phyloP scores from a whole-genome alignment of 352 stramenopile species.

The Plasmopara halstedii region DNA sequence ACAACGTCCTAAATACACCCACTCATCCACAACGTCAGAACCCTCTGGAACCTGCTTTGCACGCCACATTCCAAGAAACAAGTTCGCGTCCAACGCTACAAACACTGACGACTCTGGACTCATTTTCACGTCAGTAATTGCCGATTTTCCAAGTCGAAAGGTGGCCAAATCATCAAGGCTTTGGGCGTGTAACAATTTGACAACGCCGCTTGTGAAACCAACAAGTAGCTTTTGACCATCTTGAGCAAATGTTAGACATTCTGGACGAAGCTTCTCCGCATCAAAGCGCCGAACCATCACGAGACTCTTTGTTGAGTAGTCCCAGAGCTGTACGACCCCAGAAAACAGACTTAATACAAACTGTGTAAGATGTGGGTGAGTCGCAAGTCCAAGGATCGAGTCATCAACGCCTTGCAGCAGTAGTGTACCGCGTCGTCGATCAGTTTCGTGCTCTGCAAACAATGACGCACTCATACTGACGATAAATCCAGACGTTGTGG shows the following conservation, averaged over 20 bases:
- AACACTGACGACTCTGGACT: conserved; percentile 67
- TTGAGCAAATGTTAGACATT: conserved; percentile 75
- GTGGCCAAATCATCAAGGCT: conserved; percentile 67
- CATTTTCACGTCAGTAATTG: conserved; percentile 75
- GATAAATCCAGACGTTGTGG: conserved; percentile 80
- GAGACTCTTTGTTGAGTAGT: conserved; percentile 78
- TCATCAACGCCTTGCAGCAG: conserved; percentile 89
- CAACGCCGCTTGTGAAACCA: conserved; percentile 77
- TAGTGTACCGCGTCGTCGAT: conserved; percentile 81
- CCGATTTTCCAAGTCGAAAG: conserved; percentile 58
- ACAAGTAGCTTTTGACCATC: conserved; percentile 76
- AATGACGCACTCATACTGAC: conserved; percentile 68
- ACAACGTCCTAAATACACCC: conserved; percentile 81
- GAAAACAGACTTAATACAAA: conserved; percentile 78
- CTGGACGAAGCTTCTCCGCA: conserved; percentile 47
- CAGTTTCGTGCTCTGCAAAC: conserved; percentile 83
- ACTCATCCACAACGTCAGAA: conserved; percentile 32
- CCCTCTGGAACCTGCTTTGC: conserved; percentile 25
- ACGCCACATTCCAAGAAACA: conserved; percentile 75
- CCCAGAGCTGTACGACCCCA: conserved; percentile 87
- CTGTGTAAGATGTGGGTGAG: conserved; percentile 64
- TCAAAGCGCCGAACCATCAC: conserved; percentile 81
- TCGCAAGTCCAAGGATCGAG: conserved; percentile 70
- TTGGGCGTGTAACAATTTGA: conserved; percentile 79
- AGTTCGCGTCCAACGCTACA: conserved; percentile 63